Evolutionary conservation across 169 alveolate species (phyloP), one percentile per base, ranked within the genome.

Genomic region (Cryptosporidium muris): DNA sequence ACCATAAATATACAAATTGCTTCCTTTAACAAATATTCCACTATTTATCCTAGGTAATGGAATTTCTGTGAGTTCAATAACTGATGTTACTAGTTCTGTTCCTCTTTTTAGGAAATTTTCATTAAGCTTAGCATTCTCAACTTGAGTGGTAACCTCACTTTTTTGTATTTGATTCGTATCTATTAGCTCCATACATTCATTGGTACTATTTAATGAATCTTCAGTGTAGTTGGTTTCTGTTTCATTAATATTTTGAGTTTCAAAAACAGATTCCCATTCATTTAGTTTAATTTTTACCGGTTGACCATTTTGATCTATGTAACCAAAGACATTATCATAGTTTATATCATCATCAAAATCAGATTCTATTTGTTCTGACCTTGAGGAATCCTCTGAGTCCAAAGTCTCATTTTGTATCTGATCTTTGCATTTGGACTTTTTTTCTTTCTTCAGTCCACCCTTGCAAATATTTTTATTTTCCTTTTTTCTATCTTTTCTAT

Each of bases 21-120:
- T 82, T 51, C 92, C 92, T 49, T 89, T 58, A 36, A 90, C 80
- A 52, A 81, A 80, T 65, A 92, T 88, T 63, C 88, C 92, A 52
- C 93, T 88, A 67, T 92, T 92, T 16, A 88, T 88, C 6, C 93
- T 67, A 36, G 93, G 93, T 5, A 90, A 56, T 7, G 93, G 93
- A 2, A 2, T 16, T 6, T 66, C 62, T 62, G 64, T 88, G 7
- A 49, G 64, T 45, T 60, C 60, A 65, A n/a, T 48, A 25, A 25
- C 25, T 25, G 47, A 62, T 6, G 25, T 52, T 43, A 6, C 45
- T 63, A 1, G 1, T 25, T 25, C 25, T 25, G 9, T 88, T 45
- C 56, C 56, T 37, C 43, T 66, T n/a, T n/a, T n/a, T 25, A 25
- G 0, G 0, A 25, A 25, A 25, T 0, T 25, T 25, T 25, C 25